These are phyloP conservation scores for Umbellularia californica DNA, from an alignment of 164 flowering plant genomes.

Conservation along the genomic window DNA sequence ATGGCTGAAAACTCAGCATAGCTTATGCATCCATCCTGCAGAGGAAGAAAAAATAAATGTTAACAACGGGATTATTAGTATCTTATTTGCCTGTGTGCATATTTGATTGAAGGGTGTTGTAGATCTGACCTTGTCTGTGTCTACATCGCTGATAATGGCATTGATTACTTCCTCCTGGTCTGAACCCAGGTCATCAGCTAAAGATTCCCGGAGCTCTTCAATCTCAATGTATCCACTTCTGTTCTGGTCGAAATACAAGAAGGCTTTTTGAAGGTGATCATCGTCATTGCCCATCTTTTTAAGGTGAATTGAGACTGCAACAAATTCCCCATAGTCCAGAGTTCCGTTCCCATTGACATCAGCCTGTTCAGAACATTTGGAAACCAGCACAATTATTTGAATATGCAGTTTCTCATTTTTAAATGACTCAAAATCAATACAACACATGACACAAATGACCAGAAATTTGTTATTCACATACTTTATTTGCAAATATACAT, in stretches of 20 bases:
- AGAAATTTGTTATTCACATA: too few species aligned
- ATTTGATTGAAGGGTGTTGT: not conserved
- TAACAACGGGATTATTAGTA: not conserved
- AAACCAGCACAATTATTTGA: too few species aligned
- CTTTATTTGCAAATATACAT: too few species aligned
- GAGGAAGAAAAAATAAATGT: not conserved
- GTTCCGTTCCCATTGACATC: conserved; percentile 78
- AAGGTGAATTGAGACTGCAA: conserved; percentile 75
- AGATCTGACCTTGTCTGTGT: conserved; percentile 80
- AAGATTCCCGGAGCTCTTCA: conserved; percentile 69
- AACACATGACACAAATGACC: too few species aligned
- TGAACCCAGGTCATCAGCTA: conserved; percentile 63
- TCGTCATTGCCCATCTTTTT: conserved; percentile 71
- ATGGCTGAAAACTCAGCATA: conserved; percentile 71
- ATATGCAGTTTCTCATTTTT: too few species aligned
- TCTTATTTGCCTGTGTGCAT: not conserved
- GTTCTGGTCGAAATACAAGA: conserved; percentile 63
- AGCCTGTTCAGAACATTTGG: conserved; percentile 40
- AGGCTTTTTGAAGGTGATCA: conserved; percentile 81
- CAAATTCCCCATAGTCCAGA: conserved; percentile 75
- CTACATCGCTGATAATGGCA: conserved; percentile 84
- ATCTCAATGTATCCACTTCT: conserved; percentile 72
- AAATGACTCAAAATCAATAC: too few species aligned
- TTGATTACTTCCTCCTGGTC: conserved; percentile 69
- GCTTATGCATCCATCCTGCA: conserved; percentile 80